Base-by-base conservation (phyloP, 116 monocot genomes). In the Iris pallida region DNA sequence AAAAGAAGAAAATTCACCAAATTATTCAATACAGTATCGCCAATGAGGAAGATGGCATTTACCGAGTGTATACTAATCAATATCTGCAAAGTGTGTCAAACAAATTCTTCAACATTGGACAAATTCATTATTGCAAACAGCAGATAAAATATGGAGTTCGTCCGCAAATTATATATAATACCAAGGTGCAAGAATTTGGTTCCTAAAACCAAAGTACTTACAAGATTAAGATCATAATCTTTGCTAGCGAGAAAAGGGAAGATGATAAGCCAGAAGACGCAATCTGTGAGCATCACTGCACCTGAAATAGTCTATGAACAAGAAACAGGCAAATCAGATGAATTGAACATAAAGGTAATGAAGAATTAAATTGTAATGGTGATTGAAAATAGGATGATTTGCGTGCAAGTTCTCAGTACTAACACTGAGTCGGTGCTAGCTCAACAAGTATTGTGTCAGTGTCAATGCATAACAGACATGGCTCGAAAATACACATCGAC, bases 211-310 rank as follows among this genome's bases (percentile, higher is more conserved):
- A 30, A 54, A 44, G 65, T 46, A 84, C 98, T 88, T 86, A 98
- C 98, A 70, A 90, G 73, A 81, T 78, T 84, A 9, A 98, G 74
- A 47, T 86, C 70, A 75, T 98, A 98, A 64, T 93, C 88, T 70
- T 80, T 85, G 19, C 76, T 78, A 19, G 81, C 72, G 55, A 93
- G 93, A 70, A 93, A 88, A 5, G 98, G 98, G 58, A 90, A 83
- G 57, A 98, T 88, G 60, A 98, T 80, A 15, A 93, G 81, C 98
- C 98, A 98, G 81, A 93, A 98, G 56, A 98, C 93, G 61, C 81
- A 90, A 75, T 98, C 98, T 18, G 98, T 98, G 14, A 98, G 80
- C 80, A 98, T 77, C 71, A 98, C 98, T n/a, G 98, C 98, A 59
- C 98, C 98, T 76, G 93, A 93, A 86, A 82, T 90, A 57, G 77